Percentiles rank a stretch among this genome's conserved stretches.
Conservation (phyloP, 2,329 filamentous ascomycete species). For the Cadophora malorum region DNA sequence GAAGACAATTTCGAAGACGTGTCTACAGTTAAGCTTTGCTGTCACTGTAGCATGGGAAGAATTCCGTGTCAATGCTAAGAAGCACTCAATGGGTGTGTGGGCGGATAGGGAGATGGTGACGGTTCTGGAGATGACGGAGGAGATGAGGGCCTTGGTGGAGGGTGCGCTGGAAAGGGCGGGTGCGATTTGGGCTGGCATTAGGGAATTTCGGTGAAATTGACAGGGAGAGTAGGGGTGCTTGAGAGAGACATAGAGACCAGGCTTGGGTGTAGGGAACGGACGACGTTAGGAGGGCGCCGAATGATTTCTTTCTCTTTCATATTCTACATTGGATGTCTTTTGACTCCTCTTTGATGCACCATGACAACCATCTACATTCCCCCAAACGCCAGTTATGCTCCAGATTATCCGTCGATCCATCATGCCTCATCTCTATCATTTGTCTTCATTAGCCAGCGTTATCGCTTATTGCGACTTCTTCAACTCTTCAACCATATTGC, state of each 20-base stretch:
- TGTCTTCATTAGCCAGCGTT: not conserved
- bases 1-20: not conserved
- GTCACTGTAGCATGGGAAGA: not conserved
- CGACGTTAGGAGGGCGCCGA: not conserved
- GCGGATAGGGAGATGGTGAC: not conserved
- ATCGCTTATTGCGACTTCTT: slow-evolving; percentile 46
- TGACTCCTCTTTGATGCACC: not conserved
- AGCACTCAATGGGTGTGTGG: not conserved
- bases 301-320: not conserved
- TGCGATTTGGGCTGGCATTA: not conserved
- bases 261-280: not conserved
- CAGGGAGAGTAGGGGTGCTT: not conserved
- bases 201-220: not conserved
- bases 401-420: not conserved
- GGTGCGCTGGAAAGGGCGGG: not conserved
- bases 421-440: slow-evolving; percentile 53
- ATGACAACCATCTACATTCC: not conserved
- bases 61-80: not conserved
- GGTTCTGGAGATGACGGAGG: not conserved
- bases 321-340: not conserved
- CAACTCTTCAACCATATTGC: slow-evolving; percentile 66
- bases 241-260: not conserved
- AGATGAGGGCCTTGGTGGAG: not conserved
- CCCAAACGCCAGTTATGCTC: not conserved
- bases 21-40: not conserved